phyloP scores from a whole-genome alignment of 139 green algal genomes.

The Gonium pectorale region DNA sequence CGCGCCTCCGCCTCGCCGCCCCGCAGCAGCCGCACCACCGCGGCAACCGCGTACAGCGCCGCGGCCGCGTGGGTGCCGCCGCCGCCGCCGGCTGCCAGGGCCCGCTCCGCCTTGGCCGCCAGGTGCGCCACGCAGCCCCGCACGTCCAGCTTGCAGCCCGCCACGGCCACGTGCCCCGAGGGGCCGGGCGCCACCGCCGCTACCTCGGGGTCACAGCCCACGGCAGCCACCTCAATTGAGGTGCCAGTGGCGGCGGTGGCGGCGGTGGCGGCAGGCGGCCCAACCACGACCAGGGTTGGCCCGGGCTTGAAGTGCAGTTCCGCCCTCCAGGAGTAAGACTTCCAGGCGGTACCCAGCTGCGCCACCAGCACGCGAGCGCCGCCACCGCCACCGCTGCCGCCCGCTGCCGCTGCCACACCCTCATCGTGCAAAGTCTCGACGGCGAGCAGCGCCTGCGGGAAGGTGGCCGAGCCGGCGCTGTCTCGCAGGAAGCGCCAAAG shows the following conservation, averaged over 20 bases:
- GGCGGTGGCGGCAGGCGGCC: neutral
- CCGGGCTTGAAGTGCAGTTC: neutral
- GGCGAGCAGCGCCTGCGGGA: neutral
- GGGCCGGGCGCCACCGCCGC: too few species aligned
- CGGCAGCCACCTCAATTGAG: neutral
- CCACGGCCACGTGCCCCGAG: too few species aligned
- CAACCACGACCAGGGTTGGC: neutral
- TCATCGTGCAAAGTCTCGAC: too few species aligned
- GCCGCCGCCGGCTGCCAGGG: too few species aligned
- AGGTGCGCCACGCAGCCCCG: neutral
- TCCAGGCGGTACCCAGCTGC: neutral
- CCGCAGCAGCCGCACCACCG: neutral
- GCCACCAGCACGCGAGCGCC: neutral
- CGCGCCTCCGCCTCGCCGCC: too few species aligned
- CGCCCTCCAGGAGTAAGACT: neutral
- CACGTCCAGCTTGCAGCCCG: neutral
- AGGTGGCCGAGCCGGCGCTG: neutral
- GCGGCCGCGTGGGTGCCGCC: neutral
- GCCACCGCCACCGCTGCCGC: neutral
- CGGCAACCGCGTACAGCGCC: neutral
- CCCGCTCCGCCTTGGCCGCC: neutral
- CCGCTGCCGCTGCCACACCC: too few species aligned
- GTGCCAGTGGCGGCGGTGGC: neutral
- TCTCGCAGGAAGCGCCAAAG: neutral
- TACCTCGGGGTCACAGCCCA: neutral